Evolutionary conservation across 768 basidiomycete species (phyloP).

Genomic region (Lepiota brunneoincarnata): DNA sequence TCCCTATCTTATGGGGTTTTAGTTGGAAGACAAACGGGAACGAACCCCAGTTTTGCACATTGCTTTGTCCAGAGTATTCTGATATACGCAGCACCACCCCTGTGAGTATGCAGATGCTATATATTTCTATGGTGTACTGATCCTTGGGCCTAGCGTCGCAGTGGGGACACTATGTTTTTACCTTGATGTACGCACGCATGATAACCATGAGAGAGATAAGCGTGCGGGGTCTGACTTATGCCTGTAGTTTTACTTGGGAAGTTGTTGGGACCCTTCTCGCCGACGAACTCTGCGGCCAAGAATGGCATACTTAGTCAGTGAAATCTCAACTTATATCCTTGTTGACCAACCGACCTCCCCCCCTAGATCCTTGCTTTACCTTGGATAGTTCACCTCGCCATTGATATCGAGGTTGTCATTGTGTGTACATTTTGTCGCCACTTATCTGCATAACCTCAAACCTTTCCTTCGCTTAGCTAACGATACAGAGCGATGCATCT

Average conservation of each 20-base stretch:
- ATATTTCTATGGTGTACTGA: neutral
- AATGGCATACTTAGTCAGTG: neutral
- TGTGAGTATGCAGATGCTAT: neutral
- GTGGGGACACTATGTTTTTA: conserved; percentile 9
- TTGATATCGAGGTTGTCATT: conserved; percentile 6
- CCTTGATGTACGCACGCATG: conserved; percentile 1
- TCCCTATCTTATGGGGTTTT: conserved; percentile 3
- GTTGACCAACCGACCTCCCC: no score
- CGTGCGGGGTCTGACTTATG: neutral
- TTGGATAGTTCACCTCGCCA: conserved; percentile 3
- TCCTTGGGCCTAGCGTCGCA: neutral
- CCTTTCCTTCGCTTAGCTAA: neutral
- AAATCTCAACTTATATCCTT: neutral
- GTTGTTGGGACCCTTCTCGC: conserved; percentile 4
- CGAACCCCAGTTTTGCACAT: neutral
- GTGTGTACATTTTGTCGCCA: neutral
- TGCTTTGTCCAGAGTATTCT: conserved; percentile 1
- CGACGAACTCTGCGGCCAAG: neutral
- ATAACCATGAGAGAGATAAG: no score
- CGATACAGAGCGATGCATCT: neutral
- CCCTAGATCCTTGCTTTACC: neutral
- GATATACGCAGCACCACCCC: conserved; percentile 5
- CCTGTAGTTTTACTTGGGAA: conserved; percentile 2
- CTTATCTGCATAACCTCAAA: neutral
- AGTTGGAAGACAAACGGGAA: conserved; percentile 5